Conservation (phyloP, 176 grass and related monocot genomes). For the Elymus sibiricus region DNA sequence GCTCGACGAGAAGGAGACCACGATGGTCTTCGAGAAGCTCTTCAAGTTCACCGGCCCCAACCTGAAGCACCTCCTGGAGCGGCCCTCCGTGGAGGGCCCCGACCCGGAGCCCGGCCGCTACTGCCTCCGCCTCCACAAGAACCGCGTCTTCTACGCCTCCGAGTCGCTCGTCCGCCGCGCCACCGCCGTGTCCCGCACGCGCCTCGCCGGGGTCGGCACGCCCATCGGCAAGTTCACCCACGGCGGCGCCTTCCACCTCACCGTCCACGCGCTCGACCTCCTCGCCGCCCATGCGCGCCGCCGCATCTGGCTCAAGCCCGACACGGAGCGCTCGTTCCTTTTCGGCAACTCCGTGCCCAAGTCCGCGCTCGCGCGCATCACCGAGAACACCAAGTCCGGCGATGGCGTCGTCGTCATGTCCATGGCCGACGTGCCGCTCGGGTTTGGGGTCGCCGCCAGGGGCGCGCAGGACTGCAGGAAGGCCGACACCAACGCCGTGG, state of each 20-base stretch:
- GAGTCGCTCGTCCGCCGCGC: constrained; percentile 74
- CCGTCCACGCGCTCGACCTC: constrained; percentile 76
- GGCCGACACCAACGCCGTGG: constrained; percentile 69
- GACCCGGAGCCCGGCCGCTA: constrained; percentile 54
- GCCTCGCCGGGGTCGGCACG: constrained; percentile 64
- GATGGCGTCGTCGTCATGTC: constrained; percentile 81
- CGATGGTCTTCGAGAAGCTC: constrained; percentile 74
- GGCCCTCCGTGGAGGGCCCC: constrained; percentile 63
- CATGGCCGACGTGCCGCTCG: constrained; percentile 82
- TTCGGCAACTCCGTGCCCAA: constrained; percentile 91
- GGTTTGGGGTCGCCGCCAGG: constrained; percentile 65
- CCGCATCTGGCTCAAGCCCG: constrained; percentile 88
- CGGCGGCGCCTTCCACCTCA: constrained; percentile 76
- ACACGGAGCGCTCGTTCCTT: constrained; percentile 78
- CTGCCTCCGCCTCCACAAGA: constrained; percentile 90
- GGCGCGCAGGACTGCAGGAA: constrained; percentile 84
- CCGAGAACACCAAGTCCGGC: constrained; percentile 67
- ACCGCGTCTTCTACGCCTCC: constrained; percentile 79
- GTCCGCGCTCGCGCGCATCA: constrained; percentile 81
- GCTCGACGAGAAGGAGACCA: constrained; percentile 93
- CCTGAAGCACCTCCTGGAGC: constrained; percentile 79
- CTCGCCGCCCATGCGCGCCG: constrained; percentile 83
- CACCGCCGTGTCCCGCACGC: constrained; percentile 50
- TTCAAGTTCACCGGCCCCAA: constrained; percentile 90
- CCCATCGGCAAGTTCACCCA: constrained; percentile 91